Evolutionary conservation across 2,329 filamentous ascomycete genomes (phyloP).

Genomic region (Claviceps pazoutovae): DNA sequence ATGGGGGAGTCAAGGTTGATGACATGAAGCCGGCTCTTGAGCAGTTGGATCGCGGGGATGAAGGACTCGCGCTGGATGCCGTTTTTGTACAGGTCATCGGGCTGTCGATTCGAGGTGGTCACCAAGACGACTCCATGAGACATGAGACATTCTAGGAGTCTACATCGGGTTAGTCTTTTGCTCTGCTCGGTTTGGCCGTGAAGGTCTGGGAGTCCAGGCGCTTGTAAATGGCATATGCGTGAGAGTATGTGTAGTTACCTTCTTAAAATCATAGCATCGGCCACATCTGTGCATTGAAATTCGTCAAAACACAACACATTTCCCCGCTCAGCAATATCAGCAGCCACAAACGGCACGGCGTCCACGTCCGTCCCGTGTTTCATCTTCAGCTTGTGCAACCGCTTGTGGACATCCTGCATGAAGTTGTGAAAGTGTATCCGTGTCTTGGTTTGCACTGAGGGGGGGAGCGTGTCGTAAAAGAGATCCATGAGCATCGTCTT

Average conservation of each 20-base stretch:
- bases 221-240: too few species aligned
- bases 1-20: slow-evolving; percentile 92
- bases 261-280: slow-evolving; percentile 94
- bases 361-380: slow-evolving; percentile 80
- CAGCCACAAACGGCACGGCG: slow-evolving; percentile 79
- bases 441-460: slow-evolving; percentile 66
- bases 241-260: slow-evolving; percentile 28
- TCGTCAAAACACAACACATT: slow-evolving; percentile 95
- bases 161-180: slow-evolving; percentile 11
- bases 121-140: slow-evolving; percentile 92
- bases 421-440: slow-evolving; percentile 99
- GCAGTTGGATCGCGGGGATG: slow-evolving; percentile 83
- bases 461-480: slow-evolving; percentile 84
- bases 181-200: background rate
- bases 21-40: slow-evolving; percentile 71
- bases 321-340: slow-evolving; percentile 75
- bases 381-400: slow-evolving; percentile 83
- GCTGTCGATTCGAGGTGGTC: slow-evolving; percentile 93
- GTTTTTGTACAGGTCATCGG: slow-evolving; percentile 93
- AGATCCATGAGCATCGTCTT: slow-evolving; percentile 99
- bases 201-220: background rate
- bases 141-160: slow-evolving; percentile 82
- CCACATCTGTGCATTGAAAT: slow-evolving; percentile 96
- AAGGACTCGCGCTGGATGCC: slow-evolving; percentile 94
- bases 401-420: slow-evolving; percentile 94